A percentile compares a stretch with the other conserved stretches of the same genome.
These are phyloP conservation scores for Blastocystis sp. DNA, from an alignment of 352 stramenopile species.

Conservation along the genomic window DNA sequence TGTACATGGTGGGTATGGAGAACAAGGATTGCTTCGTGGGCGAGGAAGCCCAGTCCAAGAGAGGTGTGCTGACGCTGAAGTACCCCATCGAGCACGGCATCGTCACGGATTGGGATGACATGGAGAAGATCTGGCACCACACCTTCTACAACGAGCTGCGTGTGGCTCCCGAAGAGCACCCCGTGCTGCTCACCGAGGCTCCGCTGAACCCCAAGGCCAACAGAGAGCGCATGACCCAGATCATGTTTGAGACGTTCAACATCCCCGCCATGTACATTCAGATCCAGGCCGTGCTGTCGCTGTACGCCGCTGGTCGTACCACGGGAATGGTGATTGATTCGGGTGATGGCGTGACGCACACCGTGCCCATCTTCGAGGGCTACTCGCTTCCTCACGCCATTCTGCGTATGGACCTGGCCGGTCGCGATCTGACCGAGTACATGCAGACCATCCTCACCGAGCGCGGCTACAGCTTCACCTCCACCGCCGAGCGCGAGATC, in stretches of 20 bases:
- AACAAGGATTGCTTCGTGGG: conserved; percentile 91
- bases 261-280: conserved; percentile 95
- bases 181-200: conserved; percentile 88
- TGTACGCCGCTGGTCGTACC: conserved; percentile 87
- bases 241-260: conserved; percentile 99
- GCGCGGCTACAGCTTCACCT: conserved; percentile 90
- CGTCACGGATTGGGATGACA: conserved; percentile 89
- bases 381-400: conserved; percentile 88
- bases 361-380: conserved; percentile 91
- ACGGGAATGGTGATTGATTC: conserved; percentile 86
- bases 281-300: conserved; percentile 86
- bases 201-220: conserved; percentile 86
- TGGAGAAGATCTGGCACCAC: conserved; percentile 99
- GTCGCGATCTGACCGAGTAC: conserved; percentile 89
- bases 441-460: conserved; percentile 94
- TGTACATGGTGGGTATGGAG: conserved; percentile 96
- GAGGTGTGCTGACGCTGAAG: conserved; percentile 88
- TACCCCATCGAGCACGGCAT: conserved; percentile 99
- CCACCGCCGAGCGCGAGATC: conserved; percentile 91
- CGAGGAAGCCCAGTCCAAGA: conserved; percentile 90
- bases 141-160: conserved; percentile 97
- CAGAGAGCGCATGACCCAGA: conserved; percentile 90
- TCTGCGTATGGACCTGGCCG: conserved; percentile 87
- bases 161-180: conserved; percentile 92
- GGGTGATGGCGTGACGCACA: conserved; percentile 86